A percentile compares a stretch with the other conserved stretches of the same genome.
phyloP scores from a whole-genome alignment of 305 asterid species.

The Fraxinus albicans region DNA sequence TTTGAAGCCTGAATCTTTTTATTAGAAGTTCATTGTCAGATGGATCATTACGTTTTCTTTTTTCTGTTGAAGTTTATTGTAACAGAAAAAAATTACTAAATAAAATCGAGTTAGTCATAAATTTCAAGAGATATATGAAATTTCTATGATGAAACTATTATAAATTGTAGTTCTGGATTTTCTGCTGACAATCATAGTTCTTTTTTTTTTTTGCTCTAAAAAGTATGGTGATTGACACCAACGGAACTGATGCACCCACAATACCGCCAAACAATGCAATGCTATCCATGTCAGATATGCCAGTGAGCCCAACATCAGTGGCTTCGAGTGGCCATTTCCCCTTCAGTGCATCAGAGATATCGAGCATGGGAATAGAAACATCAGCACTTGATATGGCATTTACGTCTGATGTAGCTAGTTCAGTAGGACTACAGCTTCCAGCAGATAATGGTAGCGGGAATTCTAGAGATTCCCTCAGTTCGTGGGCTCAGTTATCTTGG shows the following conservation, averaged over 20 bases:
- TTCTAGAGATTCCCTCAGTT: conserved; percentile 27
- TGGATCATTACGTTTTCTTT: neutral
- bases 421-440: conserved; percentile 57
- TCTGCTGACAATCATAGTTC: conserved; percentile 7
- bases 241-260: conserved; percentile 44
- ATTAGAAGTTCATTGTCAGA: neutral
- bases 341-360: conserved; percentile 60
- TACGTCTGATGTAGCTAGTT: conserved; percentile 66
- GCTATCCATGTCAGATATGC: conserved; percentile 62
- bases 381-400: conserved; percentile 63
- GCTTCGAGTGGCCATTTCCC: conserved; percentile 78
- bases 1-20: neutral
- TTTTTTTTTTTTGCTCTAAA: neutral
- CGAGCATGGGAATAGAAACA: conserved; percentile 65
- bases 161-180: neutral
- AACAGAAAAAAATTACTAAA: neutral
- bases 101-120: neutral
- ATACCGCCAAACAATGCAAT: conserved; percentile 50
- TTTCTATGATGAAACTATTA: neutral
- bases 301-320: conserved; percentile 71
- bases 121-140: neutral
- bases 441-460: conserved; percentile 64
- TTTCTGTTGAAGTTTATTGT: neutral
- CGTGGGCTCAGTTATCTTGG: conserved; percentile 37
- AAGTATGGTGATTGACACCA: conserved; percentile 51